Evolutionary conservation across 192 early-diverging fungal species (phyloP).

Genomic region (Kappamyces sp.): DNA sequence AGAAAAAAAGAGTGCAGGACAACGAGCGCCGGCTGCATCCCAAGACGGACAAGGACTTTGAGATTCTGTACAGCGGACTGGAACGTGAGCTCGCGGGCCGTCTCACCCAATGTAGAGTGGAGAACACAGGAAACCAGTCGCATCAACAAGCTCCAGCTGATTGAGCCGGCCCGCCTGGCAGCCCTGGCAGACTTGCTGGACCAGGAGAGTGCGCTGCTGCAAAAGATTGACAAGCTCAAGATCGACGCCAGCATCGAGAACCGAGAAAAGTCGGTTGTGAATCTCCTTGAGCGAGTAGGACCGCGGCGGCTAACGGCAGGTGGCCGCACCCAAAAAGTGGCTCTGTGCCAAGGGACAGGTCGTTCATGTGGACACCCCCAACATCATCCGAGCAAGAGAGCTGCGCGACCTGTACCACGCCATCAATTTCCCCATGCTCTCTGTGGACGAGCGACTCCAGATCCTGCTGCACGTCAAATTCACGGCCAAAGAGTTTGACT

Average conservation of each 20-base stretch:
- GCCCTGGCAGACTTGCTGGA: constrained; percentile 52
- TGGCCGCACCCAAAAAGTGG: constrained; percentile 36
- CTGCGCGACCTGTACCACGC: constrained; percentile 55
- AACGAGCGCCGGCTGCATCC: constrained; percentile 49
- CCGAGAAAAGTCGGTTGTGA: constrained; percentile 32
- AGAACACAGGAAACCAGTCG: constrained; percentile 42
- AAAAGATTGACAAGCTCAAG: constrained; percentile 54
- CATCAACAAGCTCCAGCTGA: constrained; percentile 45
- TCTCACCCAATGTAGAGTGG: constrained; percentile 35
- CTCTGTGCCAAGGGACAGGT: constrained; percentile 20
- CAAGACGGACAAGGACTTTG: constrained; percentile 49
- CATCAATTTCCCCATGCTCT: constrained; percentile 35
- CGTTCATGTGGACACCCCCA: constrained; percentile 48
- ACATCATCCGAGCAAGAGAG: constrained; percentile 53
- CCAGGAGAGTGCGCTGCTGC: constrained; percentile 51
- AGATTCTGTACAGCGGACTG: constrained; percentile 51
- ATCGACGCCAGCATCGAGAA: constrained; percentile 51
- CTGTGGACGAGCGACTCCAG: constrained; percentile 52
- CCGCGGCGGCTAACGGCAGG: constrained; percentile 12
- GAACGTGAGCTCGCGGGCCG: constrained; percentile 38
- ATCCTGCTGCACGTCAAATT: constrained; percentile 59
- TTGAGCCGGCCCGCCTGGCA: constrained; percentile 44
- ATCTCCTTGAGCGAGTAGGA: constrained; percentile 41
- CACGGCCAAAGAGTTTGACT: constrained; percentile 61
- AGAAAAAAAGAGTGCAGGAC: constrained; percentile 41